phyloP scores from a whole-genome alignment of 2,329 filamentous ascomycete species.

The Onygena corvina region DNA sequence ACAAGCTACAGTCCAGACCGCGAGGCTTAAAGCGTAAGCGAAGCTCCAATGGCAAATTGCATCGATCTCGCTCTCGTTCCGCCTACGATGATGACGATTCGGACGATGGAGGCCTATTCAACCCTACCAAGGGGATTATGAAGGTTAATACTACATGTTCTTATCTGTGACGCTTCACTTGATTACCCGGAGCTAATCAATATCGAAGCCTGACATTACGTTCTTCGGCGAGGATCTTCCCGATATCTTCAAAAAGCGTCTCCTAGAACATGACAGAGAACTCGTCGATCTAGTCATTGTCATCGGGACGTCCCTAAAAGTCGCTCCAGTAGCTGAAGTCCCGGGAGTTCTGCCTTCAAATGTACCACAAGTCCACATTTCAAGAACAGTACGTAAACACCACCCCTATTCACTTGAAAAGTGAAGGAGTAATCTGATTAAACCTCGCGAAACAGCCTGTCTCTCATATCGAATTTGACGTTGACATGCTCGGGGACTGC shows the following conservation, averaged over 20 bases:
- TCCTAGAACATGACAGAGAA: slow-evolving; percentile 69
- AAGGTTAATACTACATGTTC: slow-evolving; percentile 36
- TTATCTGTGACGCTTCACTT: not conserved
- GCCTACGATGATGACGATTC: slow-evolving; percentile 44
- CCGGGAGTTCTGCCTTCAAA: slow-evolving; percentile 65
- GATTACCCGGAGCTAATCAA: not conserved
- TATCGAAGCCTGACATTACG: slow-evolving; percentile 68
- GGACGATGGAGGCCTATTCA: slow-evolving; percentile 50
- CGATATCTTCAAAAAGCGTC: slow-evolving; percentile 64
- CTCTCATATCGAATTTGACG: slow-evolving; percentile 84
- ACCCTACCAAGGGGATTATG: slow-evolving; percentile 67
- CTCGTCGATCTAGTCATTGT: slow-evolving; percentile 82
- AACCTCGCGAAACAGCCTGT: slow-evolving; percentile 45
- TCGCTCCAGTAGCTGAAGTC: slow-evolving; percentile 87
- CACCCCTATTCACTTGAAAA: not conserved
- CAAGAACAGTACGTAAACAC: slow-evolving; percentile 48
- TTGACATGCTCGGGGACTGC: slow-evolving; percentile 90
- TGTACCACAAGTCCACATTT: slow-evolving; percentile 84
- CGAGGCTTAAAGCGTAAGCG: slow-evolving; percentile 43
- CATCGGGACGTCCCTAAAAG: slow-evolving; percentile 91
- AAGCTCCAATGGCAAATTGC: slow-evolving; percentile 36
- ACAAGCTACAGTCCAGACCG: slow-evolving; percentile 39
- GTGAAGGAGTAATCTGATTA: slow-evolving; percentile 8
- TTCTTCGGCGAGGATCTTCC: slow-evolving; percentile 93
- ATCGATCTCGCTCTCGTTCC: slow-evolving; percentile 41